Evolutionary conservation across 2,329 filamentous ascomycete genomes (phyloP).

Genomic region (Podosphaera leucotricha): DNA sequence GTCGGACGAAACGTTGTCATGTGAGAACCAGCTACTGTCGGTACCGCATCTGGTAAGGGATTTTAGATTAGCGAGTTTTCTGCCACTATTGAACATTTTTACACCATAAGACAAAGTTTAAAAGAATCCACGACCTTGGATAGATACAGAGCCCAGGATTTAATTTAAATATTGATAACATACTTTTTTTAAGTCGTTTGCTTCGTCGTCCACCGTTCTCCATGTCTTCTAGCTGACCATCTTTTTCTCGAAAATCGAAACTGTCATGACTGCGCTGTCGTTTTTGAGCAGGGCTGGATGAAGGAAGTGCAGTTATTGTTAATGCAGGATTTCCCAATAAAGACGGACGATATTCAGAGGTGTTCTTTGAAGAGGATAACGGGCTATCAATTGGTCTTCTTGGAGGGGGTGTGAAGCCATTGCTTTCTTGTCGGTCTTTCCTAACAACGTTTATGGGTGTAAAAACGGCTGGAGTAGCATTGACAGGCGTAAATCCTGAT

Average conservation of each 20-base stretch:
- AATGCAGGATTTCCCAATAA: conserved; percentile 24
- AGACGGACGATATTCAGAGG: conserved; percentile 37
- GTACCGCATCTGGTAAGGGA: conserved; percentile 29
- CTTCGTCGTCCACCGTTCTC: conserved; percentile 57
- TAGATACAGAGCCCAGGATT: conserved; percentile 4
- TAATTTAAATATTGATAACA: conserved; percentile 10
- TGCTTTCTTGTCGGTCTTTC: conserved; percentile 25
- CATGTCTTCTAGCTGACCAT: conserved; percentile 18
- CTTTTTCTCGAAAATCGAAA: conserved; percentile 15
- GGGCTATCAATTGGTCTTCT: conserved; percentile 33
- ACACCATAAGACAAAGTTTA: conserved; percentile 6
- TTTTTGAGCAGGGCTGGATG: conserved; percentile 37
- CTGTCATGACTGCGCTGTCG: conserved; percentile 44
- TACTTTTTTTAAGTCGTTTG: conserved; percentile 79
- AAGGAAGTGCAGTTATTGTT: conserved; percentile 23
- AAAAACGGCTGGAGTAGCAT: conserved; percentile 29
- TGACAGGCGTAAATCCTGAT: conserved; percentile 41
- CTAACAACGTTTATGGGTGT: conserved; percentile 28
- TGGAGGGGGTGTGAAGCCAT: conserved; percentile 23
- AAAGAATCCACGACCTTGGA: conserved; percentile 5
- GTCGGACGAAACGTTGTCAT: conserved; percentile 85
- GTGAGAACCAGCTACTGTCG: conserved; percentile 84
- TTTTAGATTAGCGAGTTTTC: conserved; percentile 17
- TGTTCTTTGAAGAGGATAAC: conserved; percentile 36
- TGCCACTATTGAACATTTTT: conserved; percentile 4